Evolutionary conservation across 495 filamentous ascomycete species (phyloP).

Genomic region (Aspergillus diversus): DNA sequence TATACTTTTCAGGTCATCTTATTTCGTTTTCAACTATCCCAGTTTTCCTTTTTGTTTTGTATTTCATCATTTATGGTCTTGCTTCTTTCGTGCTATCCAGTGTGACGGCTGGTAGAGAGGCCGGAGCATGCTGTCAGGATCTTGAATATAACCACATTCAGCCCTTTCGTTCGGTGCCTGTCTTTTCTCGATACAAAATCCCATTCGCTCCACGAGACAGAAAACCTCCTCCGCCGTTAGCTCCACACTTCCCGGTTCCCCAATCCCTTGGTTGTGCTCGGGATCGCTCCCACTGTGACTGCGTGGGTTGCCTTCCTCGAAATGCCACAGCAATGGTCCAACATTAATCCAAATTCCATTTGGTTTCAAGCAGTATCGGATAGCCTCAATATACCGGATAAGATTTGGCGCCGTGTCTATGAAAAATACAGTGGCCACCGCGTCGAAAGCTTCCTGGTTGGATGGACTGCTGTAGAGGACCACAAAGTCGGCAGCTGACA

Average conservation of each 20-base stretch:
- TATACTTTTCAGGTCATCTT: background rate
- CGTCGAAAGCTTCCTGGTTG: conserved; percentile 69
- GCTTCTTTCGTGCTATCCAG: conserved; percentile 81
- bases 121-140: conserved; percentile 80
- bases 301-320: conserved; percentile 58
- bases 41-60: background rate
- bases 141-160: conserved; percentile 80
- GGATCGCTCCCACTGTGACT: conserved; percentile 26
- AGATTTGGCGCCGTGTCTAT: conserved; percentile 95
- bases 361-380: conserved; percentile 73
- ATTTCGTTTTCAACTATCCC: background rate
- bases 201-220: conserved; percentile 70
- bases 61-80: background rate
- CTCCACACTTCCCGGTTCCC: conserved; percentile 83
- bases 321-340: conserved; percentile 92
- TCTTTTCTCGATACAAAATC: conserved; percentile 69
- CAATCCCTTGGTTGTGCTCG: conserved; percentile 56
- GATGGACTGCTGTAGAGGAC: conserved; percentile 67
- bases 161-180: conserved; percentile 47
- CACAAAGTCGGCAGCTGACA: conserved; percentile 85
- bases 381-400: conserved; percentile 82
- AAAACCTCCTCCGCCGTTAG: conserved; percentile 86
- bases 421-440: conserved; percentile 89
- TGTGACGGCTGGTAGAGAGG: conserved; percentile 74
- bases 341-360: conserved; percentile 87